Conservation (phyloP, 257 asterid species). For the Forsythia suspensa region DNA sequence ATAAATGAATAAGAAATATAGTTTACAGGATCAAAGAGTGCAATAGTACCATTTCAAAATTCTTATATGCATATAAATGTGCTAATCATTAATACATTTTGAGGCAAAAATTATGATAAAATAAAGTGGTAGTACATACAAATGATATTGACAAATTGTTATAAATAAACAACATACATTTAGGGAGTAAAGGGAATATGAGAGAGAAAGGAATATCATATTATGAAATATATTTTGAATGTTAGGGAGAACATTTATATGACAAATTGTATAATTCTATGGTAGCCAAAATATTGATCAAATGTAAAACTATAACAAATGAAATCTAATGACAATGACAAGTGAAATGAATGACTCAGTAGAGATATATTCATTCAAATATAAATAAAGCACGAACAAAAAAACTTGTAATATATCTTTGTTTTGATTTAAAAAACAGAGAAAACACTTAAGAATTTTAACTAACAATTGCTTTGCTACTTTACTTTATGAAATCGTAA, state of each 20-base stretch:
- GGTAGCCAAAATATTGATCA: background rate
- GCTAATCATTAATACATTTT: background rate
- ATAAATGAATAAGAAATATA: background rate
- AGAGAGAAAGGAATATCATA: background rate
- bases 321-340: background rate
- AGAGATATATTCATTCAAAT: background rate
- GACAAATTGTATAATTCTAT: no score
- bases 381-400: background rate
- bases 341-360: background rate
- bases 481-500: background rate
- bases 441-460: background rate
- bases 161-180: background rate
- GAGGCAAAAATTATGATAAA: background rate
- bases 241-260: background rate
- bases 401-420: background rate
- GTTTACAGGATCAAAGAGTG: background rate
- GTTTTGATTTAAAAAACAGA: background rate
- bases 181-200: background rate
- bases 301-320: background rate
- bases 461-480: background rate
- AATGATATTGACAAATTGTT: background rate
- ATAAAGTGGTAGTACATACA: background rate
- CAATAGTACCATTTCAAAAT: background rate
- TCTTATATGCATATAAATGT: background rate
- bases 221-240: background rate